Evolutionary conservation across 2,329 filamentous ascomycete genomes (phyloP).

Genomic region (Cercospora zeae-maydis): DNA sequence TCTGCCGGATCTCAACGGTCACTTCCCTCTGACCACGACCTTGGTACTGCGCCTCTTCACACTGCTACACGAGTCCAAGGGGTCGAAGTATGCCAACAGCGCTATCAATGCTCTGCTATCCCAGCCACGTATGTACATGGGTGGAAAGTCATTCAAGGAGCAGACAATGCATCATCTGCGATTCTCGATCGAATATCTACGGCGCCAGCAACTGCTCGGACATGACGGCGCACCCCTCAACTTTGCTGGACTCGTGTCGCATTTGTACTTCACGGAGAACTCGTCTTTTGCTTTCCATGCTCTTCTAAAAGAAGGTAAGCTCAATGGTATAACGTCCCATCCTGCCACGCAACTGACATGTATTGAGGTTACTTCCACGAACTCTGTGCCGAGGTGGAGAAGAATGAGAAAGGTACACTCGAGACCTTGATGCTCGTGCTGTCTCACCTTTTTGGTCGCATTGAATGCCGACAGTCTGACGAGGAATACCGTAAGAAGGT

Average conservation of each 20-base stretch:
- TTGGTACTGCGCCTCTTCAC: conserved; percentile 66
- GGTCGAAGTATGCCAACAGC: conserved; percentile 58
- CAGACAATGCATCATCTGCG: conserved; percentile 71
- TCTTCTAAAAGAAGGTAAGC: conserved; percentile 59
- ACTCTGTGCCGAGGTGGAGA: conserved; percentile 58
- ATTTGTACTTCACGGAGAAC: conserved; percentile 74
- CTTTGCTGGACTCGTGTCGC: conserved; percentile 66
- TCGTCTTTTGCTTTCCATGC: conserved; percentile 74
- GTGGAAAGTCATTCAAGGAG: conserved; percentile 63
- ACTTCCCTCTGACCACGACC: conserved; percentile 74
- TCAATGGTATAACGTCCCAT: background rate
- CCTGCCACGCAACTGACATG: background rate
- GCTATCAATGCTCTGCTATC: conserved; percentile 66
- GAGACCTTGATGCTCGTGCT: conserved; percentile 65
- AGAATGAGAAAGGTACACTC: conserved; percentile 50
- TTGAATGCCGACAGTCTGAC: conserved; percentile 49
- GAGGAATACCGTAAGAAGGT: conserved; percentile 47
- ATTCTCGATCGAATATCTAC: conserved; percentile 77
- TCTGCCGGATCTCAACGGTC: conserved; percentile 69
- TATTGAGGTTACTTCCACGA: conserved; percentile 56
- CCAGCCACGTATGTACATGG: conserved; percentile 66
- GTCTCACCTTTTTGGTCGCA: conserved; percentile 66
- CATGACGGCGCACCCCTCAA: conserved; percentile 62
- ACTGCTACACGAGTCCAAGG: conserved; percentile 62
- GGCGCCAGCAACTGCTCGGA: conserved; percentile 64